Conservation (phyloP, 2,329 filamentous ascomycete species). For the Sporothrix euskadiensis region DNA sequence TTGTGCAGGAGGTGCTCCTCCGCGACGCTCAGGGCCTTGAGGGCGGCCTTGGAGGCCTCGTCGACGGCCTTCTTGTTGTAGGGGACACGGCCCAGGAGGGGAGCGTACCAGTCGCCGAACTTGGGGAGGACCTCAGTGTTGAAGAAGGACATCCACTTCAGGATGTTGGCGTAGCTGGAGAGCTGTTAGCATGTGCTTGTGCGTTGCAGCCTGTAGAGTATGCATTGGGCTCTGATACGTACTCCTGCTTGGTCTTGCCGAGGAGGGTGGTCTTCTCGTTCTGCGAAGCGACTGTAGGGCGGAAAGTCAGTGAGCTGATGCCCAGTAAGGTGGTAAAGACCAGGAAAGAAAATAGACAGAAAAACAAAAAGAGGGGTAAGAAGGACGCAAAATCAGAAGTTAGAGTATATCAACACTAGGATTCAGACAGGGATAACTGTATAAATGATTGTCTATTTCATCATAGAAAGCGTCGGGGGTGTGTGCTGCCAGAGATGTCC, state of each 20-base stretch:
- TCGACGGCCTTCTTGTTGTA: slow-evolving; percentile 99
- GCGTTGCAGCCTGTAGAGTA: not conserved
- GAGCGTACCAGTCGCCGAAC: slow-evolving; percentile 80
- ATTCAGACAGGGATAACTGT: slow-evolving; percentile 99
- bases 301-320: slow-evolving; percentile 33
- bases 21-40: slow-evolving; percentile 68
- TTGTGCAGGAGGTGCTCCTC: slow-evolving; percentile 88
- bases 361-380: slow-evolving; percentile 40
- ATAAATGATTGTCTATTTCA: slow-evolving; percentile 70
- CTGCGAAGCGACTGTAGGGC: slow-evolving; percentile 81
- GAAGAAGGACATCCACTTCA: slow-evolving; percentile 97
- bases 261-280: slow-evolving; percentile 99
- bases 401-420: slow-evolving; percentile 82
- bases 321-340: slow-evolving; percentile 13
- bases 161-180: slow-evolving; percentile 81
- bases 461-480: slow-evolving; percentile 47
- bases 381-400: slow-evolving; percentile 66
- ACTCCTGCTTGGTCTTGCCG: slow-evolving; percentile 99
- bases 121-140: slow-evolving; percentile 79
- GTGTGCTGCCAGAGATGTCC: not conserved
- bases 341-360: slow-evolving; percentile 35
- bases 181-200: slow-evolving; percentile 10
- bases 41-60: slow-evolving; percentile 67
- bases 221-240: slow-evolving; percentile 40
- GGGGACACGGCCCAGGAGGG: slow-evolving; percentile 73